Evolutionary conservation across 1,284 basidiomycete genomes (phyloP).

Genomic region (Singerocomus inundabilis): DNA sequence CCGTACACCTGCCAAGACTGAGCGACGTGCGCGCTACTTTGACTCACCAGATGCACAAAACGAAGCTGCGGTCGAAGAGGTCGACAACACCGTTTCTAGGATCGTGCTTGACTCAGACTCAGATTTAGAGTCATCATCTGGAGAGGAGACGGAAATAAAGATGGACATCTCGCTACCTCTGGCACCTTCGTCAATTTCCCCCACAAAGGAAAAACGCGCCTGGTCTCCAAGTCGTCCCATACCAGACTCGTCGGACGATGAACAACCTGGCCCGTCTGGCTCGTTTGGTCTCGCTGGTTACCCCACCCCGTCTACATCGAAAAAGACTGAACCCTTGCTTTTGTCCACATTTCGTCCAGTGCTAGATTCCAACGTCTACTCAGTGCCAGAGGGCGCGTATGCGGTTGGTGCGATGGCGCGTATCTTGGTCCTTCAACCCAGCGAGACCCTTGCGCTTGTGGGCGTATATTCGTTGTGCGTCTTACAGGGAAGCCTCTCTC

Average conservation of each 20-base stretch:
- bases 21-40: constrained; percentile 36
- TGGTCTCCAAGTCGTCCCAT: constrained; percentile 57
- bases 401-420: constrained; percentile 19
- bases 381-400: constrained; percentile 1
- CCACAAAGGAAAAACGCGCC: constrained; percentile 31
- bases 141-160: constrained; percentile 29
- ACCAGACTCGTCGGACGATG: constrained; percentile 49
- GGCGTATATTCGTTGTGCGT: constrained; percentile 57
- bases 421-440: constrained; percentile 43
- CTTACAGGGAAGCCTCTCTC: constrained; percentile 51
- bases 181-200: constrained; percentile 6
- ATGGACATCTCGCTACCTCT: constrained; percentile 9
- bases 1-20: constrained; percentile 8
- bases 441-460: constrained; percentile 55
- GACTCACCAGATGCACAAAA: constrained; percentile 35
- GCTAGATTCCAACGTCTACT: constrained; percentile 11
- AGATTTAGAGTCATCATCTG: constrained; percentile 31
- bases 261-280: constrained; percentile 24
- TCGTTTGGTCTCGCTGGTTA: neutral
- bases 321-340: neutral
- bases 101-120: constrained; percentile 37
- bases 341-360: constrained; percentile 26
- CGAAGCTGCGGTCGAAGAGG: constrained; percentile 35
- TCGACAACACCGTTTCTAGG: constrained; percentile 22
- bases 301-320: neutral